Conservation (phyloP, 2,329 filamentous ascomycete genomes). For the Colletotrichum melonis region DNA sequence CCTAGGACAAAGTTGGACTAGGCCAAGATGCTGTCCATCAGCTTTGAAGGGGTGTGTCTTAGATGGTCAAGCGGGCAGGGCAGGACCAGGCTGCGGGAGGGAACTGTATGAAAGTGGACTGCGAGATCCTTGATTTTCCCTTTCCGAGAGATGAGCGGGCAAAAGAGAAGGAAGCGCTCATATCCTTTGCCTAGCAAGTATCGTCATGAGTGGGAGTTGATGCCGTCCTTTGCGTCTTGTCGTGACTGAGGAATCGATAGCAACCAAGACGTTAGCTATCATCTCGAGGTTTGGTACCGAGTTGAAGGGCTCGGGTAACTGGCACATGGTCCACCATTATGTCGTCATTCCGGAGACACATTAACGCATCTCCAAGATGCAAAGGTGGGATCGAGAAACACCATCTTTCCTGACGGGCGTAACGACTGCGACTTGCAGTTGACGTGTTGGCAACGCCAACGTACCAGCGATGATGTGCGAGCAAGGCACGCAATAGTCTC, state of each 20-base stretch:
- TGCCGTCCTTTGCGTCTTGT: not conserved
- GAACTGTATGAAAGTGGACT: not conserved
- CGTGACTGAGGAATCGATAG: not conserved
- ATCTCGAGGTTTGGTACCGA: not conserved
- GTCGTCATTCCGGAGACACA: constrained; percentile 31
- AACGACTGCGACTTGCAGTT: not conserved
- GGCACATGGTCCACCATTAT: constrained; percentile 19
- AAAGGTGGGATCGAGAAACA: constrained; percentile 1
- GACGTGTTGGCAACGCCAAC: not conserved
- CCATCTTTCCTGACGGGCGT: not conserved
- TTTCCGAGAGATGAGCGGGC: not conserved
- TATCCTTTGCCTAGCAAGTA: not conserved
- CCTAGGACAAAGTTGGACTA: not conserved
- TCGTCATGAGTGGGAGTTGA: not conserved
- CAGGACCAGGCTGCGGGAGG: not conserved
- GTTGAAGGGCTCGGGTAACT: not conserved
- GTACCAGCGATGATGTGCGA: not conserved
- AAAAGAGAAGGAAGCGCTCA: not conserved
- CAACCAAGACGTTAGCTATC: not conserved
- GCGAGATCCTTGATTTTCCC: not conserved
- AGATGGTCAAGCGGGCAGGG: not conserved
- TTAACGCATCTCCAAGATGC: constrained; percentile 4
- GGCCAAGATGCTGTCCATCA: not conserved
- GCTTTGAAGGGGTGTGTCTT: not conserved
- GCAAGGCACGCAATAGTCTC: not conserved